Evolutionary conservation across 257 asterid species (phyloP).

Genomic region (Leonotis leonurus): DNA sequence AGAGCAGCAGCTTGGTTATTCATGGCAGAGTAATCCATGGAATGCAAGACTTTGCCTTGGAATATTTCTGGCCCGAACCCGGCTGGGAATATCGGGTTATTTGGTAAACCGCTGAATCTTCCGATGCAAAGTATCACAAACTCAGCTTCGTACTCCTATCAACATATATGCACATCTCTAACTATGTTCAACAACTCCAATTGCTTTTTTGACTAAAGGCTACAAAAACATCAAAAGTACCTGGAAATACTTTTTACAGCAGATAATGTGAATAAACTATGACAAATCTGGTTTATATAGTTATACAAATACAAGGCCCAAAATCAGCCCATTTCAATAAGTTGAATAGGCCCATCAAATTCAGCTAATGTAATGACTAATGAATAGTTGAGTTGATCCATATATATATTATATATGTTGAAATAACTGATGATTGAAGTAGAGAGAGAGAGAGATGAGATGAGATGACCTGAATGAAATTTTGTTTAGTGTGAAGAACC

Average conservation of each 20-base stretch:
- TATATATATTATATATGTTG: too few relatives aligned
- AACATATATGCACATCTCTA: too few relatives aligned
- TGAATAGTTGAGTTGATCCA: too few relatives aligned
- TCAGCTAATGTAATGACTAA: too few relatives aligned
- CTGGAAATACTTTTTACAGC: background rate
- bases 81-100: constrained; percentile 39
- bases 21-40: constrained; percentile 51
- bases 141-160: constrained; percentile 42
- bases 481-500: constrained; percentile 22
- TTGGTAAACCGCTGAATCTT: constrained; percentile 55
- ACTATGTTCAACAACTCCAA: too few relatives aligned
- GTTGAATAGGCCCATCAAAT: too few relatives aligned
- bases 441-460: background rate
- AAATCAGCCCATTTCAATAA: too few relatives aligned
- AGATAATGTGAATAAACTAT: background rate
- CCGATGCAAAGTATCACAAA: constrained; percentile 56
- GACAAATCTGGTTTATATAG: too few relatives aligned
- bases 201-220: too few relatives aligned
- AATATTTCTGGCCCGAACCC: constrained; percentile 52
- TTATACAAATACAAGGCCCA: too few relatives aligned
- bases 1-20: constrained; percentile 37
- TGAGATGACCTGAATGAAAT: constrained; percentile 21
- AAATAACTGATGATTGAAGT: background rate
- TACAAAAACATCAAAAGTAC: too few relatives aligned
- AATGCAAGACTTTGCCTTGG: constrained; percentile 50